Evolutionary conservation across 2,329 filamentous ascomycete genomes (phyloP).

Genomic region (Aspergillus clavatus): DNA sequence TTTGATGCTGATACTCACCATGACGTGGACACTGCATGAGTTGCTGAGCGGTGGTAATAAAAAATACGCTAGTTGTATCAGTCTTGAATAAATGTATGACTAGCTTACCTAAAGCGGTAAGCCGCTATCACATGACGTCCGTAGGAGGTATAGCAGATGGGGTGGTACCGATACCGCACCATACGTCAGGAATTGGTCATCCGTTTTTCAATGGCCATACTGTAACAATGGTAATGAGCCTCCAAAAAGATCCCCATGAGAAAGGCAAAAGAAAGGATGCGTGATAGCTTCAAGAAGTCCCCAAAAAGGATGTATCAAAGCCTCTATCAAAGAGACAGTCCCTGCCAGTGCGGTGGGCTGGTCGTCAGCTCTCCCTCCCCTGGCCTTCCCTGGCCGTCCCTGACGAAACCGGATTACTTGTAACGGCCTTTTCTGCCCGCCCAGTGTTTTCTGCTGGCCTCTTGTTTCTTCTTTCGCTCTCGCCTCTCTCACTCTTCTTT

Average conservation of each 20-base stretch:
- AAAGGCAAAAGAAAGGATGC: slow-evolving; percentile 9
- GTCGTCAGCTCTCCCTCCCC: slow-evolving; percentile 1
- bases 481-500: slow-evolving; percentile 9
- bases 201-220: slow-evolving; percentile 14
- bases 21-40: no score
- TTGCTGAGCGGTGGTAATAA: neutral
- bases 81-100: neutral
- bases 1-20: no score
- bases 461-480: slow-evolving; percentile 11
- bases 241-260: slow-evolving; percentile 7
- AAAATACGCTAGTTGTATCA: slow-evolving; percentile 5
- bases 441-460: slow-evolving; percentile 7
- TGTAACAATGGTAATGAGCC: slow-evolving; percentile 15
- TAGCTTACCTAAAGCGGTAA: slow-evolving; percentile 1
- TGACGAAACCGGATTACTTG: slow-evolving; percentile 16
- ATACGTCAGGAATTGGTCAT: slow-evolving; percentile 3
- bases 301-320: slow-evolving; percentile 2
- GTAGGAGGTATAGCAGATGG: slow-evolving; percentile 5
- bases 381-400: slow-evolving; percentile 2
- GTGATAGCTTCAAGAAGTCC: slow-evolving; percentile 17
- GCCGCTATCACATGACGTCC: slow-evolving; percentile 8
- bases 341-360: slow-evolving; percentile 8
- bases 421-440: slow-evolving; percentile 16
- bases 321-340: neutral
- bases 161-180: slow-evolving; percentile 5